Evolutionary conservation across 768 basidiomycete genomes (phyloP).

Genomic region (Rhizopogon vesiculosus): DNA sequence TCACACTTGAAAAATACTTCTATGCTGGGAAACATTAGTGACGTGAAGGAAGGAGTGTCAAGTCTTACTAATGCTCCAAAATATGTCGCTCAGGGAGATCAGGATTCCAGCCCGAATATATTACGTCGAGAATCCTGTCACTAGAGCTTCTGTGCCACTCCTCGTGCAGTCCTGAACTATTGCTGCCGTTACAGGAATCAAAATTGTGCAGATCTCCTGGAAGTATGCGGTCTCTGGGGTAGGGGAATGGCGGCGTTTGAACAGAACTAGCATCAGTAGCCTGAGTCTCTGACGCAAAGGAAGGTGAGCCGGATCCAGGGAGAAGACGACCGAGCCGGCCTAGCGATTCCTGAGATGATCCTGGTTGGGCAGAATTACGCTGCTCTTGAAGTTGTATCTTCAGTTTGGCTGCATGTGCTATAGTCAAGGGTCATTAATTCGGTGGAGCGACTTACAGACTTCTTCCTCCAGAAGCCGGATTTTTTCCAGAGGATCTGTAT

Average conservation of each 20-base stretch:
- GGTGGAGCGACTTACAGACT: slow-evolving; percentile 47
- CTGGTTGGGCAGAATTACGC: slow-evolving; percentile 35
- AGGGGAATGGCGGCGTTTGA: slow-evolving; percentile 1
- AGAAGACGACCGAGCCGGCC: slow-evolving; percentile 9
- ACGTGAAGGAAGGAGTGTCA: not conserved
- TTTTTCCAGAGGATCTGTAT: slow-evolving; percentile 75
- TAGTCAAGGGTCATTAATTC: slow-evolving; percentile 8
- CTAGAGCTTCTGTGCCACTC: slow-evolving; percentile 33
- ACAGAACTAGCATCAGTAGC: slow-evolving; percentile 1
- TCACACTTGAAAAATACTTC: slow-evolving; percentile 87
- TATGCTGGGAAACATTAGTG: slow-evolving; percentile 44
- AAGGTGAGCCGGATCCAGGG: slow-evolving; percentile 20
- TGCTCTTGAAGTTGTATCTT: slow-evolving; percentile 59
- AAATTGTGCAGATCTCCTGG: slow-evolving; percentile 31
- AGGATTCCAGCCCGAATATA: slow-evolving; percentile 80
- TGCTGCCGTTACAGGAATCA: slow-evolving; percentile 38
- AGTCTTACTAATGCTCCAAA: slow-evolving; percentile 67
- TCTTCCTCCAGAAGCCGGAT: slow-evolving; percentile 74
- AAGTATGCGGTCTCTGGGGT: slow-evolving; percentile 10
- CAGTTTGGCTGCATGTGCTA: slow-evolving; percentile 45
- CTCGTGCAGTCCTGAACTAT: slow-evolving; percentile 47
- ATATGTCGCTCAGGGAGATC: slow-evolving; percentile 75
- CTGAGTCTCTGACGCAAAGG: slow-evolving; percentile 13
- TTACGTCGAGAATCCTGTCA: slow-evolving; percentile 59
- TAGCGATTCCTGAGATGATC: slow-evolving; percentile 11